These are phyloP conservation scores for Tuber microsphaerosporum DNA, from an alignment of 495 filamentous ascomycete species.

Conservation along the genomic window DNA sequence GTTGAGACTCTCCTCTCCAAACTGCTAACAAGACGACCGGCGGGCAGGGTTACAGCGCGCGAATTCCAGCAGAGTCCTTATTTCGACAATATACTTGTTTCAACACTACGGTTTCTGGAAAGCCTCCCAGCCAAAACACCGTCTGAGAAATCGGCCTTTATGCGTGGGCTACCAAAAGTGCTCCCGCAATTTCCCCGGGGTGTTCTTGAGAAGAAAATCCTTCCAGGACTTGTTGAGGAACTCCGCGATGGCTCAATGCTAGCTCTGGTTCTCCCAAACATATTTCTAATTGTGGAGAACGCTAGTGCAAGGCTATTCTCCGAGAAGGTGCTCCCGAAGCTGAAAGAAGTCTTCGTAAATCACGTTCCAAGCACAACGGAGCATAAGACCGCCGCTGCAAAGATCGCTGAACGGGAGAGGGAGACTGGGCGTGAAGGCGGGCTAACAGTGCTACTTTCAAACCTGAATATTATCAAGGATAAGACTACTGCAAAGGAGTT, in stretches of 20 bases:
- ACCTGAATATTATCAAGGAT: constrained; percentile 62
- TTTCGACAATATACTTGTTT: constrained; percentile 93
- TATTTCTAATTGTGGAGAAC: constrained; percentile 72
- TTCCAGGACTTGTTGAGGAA: constrained; percentile 83
- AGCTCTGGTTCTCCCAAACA: constrained; percentile 74
- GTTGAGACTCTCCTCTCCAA: constrained; percentile 65
- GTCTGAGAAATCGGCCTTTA: constrained; percentile 82
- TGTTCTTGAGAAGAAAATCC: constrained; percentile 87
- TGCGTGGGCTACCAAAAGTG: constrained; percentile 79
- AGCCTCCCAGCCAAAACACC: constrained; percentile 81
- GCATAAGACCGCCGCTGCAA: constrained; percentile 45
- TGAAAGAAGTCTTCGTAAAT: constrained; percentile 72
- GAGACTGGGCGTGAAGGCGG: constrained; percentile 82
- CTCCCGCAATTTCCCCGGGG: constrained; percentile 83
- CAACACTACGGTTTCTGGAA: constrained; percentile 90
- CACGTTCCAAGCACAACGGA: constrained; percentile 26
- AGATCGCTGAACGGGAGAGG: constrained; percentile 53
- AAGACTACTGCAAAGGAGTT: constrained; percentile 88
- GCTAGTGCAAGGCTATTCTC: constrained; percentile 66
- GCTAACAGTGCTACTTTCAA: constrained; percentile 79
- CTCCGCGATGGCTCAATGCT: constrained; percentile 82
- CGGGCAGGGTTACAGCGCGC: constrained; percentile 75
- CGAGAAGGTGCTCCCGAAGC: constrained; percentile 71
- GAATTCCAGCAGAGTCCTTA: constrained; percentile 92
- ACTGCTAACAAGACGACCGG: constrained; percentile 76